phyloP scores from a whole-genome alignment of 371 early-diverging fungal genomes.

The Chytridium lagenaria region DNA sequence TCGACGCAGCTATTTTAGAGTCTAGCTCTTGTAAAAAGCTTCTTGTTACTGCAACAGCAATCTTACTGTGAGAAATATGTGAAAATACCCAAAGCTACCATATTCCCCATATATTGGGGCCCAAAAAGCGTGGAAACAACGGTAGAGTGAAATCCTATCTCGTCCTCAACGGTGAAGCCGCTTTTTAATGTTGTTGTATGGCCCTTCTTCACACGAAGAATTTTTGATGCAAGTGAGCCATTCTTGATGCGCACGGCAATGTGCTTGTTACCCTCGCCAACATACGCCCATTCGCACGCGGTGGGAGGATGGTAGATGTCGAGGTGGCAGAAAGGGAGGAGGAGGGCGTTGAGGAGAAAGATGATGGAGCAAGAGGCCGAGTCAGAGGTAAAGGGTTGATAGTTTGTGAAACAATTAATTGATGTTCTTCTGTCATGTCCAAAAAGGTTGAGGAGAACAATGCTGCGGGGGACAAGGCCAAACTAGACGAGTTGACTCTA shows the following conservation, averaged over 20 bases:
- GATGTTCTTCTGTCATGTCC: not conserved
- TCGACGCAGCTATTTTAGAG: not conserved
- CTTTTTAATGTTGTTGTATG: too few species aligned
- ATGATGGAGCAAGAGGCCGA: too few species aligned
- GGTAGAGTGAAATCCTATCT: not conserved
- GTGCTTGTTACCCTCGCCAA: conserved; percentile 21
- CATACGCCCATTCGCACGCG: not conserved
- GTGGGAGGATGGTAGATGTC: not conserved
- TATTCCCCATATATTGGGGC: conserved; percentile 3
- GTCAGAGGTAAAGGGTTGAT: too few species aligned
- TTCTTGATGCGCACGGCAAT: conserved; percentile 16
- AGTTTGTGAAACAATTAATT: too few species aligned
- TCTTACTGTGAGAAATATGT: not conserved
- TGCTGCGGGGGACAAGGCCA: not conserved
- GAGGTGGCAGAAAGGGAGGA: too few species aligned
- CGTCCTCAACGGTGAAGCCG: not conserved
- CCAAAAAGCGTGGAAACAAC: conserved; percentile 8
- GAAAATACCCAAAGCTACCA: not conserved
- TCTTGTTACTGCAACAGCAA: not conserved
- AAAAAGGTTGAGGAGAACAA: not conserved
- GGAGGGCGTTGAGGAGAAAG: too few species aligned
- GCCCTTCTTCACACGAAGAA: too few species aligned
- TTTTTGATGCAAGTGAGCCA: too few species aligned
- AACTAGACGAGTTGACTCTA: conserved; percentile 41
- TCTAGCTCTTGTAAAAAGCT: not conserved